These are phyloP conservation scores for Copromyces sp. DNA, from an alignment of 495 filamentous ascomycete species.

Conservation along the genomic window DNA sequence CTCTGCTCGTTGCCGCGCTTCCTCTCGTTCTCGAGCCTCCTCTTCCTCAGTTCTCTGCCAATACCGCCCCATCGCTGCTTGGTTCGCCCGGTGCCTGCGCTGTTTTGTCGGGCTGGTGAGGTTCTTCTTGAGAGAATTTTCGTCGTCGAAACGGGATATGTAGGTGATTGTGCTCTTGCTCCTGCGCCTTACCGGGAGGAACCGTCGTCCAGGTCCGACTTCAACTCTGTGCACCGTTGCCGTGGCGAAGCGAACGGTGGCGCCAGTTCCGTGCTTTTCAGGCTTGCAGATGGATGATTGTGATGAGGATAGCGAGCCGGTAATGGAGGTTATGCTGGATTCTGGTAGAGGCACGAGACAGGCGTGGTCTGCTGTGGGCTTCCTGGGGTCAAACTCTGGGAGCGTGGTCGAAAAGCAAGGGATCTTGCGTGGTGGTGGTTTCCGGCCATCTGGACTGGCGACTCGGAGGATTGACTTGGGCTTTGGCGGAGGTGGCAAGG, in stretches of 20 bases:
- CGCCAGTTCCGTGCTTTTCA: conserved; percentile 1
- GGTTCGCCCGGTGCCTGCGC: conserved; percentile 24
- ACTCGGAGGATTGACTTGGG: conserved; percentile 25
- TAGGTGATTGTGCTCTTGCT: conserved; percentile 26
- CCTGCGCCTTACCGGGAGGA: conserved; percentile 24
- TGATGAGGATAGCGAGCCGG: not conserved
- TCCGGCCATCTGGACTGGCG: conserved; percentile 17
- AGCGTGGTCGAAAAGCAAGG: conserved; percentile 9
- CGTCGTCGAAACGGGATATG: conserved; percentile 21
- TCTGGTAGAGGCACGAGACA: not conserved
- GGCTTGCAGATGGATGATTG: not conserved
- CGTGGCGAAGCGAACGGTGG: conserved; percentile 25
- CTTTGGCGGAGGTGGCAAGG: conserved; percentile 1
- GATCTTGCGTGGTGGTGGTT: conserved; percentile 10
- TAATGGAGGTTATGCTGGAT: not conserved
- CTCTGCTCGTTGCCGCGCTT: conserved; percentile 16
- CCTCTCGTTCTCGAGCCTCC: conserved; percentile 19
- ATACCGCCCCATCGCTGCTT: conserved; percentile 25
- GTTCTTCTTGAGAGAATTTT: conserved; percentile 10
- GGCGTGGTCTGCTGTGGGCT: conserved; percentile 4
- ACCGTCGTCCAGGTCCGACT: conserved; percentile 19
- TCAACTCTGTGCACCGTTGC: conserved; percentile 25
- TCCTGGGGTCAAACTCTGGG: conserved; percentile 4
- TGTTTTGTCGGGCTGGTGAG: conserved; percentile 21
- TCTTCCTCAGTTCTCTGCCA: conserved; percentile 27